phyloP scores from a whole-genome alignment of 2,329 filamentous ascomycete genomes.

The Alternaria burnsii region DNA sequence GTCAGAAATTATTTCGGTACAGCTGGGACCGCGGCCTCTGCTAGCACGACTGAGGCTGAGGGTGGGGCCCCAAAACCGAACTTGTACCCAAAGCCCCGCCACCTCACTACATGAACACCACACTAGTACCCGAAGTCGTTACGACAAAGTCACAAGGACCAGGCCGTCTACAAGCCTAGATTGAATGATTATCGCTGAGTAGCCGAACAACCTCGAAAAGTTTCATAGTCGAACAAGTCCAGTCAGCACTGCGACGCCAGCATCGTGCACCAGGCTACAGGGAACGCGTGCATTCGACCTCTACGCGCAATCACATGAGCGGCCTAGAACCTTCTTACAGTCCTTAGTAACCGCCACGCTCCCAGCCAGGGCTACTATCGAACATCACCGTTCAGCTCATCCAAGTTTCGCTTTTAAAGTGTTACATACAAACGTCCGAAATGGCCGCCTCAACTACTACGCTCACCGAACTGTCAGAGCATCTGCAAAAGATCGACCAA shows the following conservation, averaged over 20 bases:
- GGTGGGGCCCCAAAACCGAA: slow-evolving; percentile 35
- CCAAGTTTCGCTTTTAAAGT: no score
- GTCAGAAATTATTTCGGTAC: slow-evolving; percentile 30
- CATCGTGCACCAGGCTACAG: slow-evolving; percentile 14
- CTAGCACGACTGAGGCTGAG: slow-evolving; percentile 7
- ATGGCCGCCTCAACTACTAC: slow-evolving; percentile 33
- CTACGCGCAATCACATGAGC: slow-evolving; percentile 44
- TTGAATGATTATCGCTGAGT: not conserved
- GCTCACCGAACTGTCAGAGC: slow-evolving; percentile 48
- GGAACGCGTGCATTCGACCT: slow-evolving; percentile 20
- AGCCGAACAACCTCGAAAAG: not conserved
- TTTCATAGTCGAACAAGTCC: not conserved
- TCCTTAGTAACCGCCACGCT: slow-evolving; percentile 19
- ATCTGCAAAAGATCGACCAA: slow-evolving; percentile 56
- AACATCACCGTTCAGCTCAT: not conserved
- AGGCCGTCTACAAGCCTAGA: no score
- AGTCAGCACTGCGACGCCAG: slow-evolving; percentile 2
- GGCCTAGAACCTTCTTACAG: slow-evolving; percentile 33
- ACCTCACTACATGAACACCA: not conserved
- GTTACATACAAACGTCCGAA: slow-evolving; percentile 9
- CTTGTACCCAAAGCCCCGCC: slow-evolving; percentile 17
- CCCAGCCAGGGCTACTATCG: slow-evolving; percentile 1
- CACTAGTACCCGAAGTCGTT: not conserved
- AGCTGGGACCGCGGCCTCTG: slow-evolving; percentile 23
- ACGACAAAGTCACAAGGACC: not conserved